These are phyloP conservation scores for Aquanectria penicillioides DNA, from an alignment of 2,329 filamentous ascomycete genomes.

Conservation along the genomic window DNA sequence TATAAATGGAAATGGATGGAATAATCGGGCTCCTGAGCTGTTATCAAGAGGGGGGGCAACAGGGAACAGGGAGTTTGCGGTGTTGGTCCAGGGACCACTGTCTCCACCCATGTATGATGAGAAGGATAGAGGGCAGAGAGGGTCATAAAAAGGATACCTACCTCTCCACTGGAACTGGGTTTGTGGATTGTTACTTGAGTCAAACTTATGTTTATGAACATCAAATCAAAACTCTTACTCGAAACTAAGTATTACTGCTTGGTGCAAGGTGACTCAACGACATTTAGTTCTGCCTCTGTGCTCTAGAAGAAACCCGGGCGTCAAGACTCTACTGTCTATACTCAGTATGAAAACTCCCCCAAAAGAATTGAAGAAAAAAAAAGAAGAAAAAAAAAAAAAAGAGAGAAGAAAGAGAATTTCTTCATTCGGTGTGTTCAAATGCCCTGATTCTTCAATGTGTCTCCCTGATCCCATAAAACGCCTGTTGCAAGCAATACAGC, in stretches of 20 bases:
- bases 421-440: too few species aligned
- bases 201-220: too few species aligned
- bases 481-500: slow-evolving; percentile 7
- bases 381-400: too few species aligned
- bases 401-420: too few species aligned
- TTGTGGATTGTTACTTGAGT: neutral
- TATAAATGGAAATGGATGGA: neutral
- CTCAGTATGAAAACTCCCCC: neutral
- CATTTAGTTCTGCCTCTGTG: too few species aligned
- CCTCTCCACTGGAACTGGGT: slow-evolving; percentile 6
- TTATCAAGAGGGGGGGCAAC: neutral
- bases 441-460: too few species aligned
- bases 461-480: too few species aligned
- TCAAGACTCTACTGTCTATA: slow-evolving; percentile 6
- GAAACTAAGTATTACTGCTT: too few species aligned
- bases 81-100: slow-evolving; percentile 1
- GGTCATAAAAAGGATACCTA: slow-evolving; percentile 15
- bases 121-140: slow-evolving; percentile 13
- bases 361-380: too few species aligned
- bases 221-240: too few species aligned
- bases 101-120: slow-evolving; percentile 4
- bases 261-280: too few species aligned
- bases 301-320: too few species aligned
- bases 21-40: neutral
- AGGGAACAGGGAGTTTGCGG: slow-evolving; percentile 12